Evolutionary conservation across 805 yeast species (phyloP).

Genomic region (Wickerhamomyces sydowiorum): DNA sequence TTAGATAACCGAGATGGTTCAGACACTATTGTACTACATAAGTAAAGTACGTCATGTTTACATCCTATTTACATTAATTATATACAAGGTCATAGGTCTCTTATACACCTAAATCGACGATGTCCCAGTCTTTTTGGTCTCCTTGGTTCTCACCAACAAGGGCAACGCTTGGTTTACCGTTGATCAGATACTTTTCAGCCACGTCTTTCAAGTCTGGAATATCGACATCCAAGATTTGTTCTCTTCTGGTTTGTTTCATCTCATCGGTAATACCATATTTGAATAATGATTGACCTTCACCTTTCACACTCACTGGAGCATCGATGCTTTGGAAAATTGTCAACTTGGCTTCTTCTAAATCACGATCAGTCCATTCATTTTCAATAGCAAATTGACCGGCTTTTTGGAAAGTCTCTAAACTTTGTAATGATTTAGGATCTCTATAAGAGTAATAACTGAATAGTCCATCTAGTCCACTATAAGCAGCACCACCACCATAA

Average conservation of each 20-base stretch:
- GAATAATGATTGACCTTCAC: slow-evolving; percentile 68
- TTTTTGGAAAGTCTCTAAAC: slow-evolving; percentile 52
- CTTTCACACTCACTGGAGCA: slow-evolving; percentile 77
- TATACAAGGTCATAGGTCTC: slow-evolving; percentile 8
- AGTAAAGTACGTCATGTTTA: too few species aligned
- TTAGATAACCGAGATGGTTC: too few species aligned
- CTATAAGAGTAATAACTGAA: slow-evolving; percentile 86
- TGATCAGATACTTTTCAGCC: slow-evolving; percentile 57
- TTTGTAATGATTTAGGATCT: slow-evolving; percentile 80
- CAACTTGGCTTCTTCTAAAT: slow-evolving; percentile 84
- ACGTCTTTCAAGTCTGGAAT: slow-evolving; percentile 56
- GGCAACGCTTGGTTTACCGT: slow-evolving; percentile 27
- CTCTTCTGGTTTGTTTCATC: slow-evolving; percentile 76
- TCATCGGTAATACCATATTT: slow-evolving; percentile 69
- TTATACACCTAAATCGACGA: slow-evolving; percentile 14
- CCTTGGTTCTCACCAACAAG: slow-evolving; percentile 35
- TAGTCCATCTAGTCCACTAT: slow-evolving; percentile 74
- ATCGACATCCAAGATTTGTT: slow-evolving; percentile 61
- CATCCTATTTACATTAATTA: too few species aligned
- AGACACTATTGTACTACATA: too few species aligned
- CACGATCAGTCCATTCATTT: slow-evolving; percentile 50
- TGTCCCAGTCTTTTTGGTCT: slow-evolving; percentile 13
- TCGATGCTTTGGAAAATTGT: slow-evolving; percentile 89
- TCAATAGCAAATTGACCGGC: slow-evolving; percentile 44
- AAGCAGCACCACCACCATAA: slow-evolving; percentile 91